Base-by-base conservation (phyloP, 768 basidiomycete genomes). In the Mycena vulgaris region DNA sequence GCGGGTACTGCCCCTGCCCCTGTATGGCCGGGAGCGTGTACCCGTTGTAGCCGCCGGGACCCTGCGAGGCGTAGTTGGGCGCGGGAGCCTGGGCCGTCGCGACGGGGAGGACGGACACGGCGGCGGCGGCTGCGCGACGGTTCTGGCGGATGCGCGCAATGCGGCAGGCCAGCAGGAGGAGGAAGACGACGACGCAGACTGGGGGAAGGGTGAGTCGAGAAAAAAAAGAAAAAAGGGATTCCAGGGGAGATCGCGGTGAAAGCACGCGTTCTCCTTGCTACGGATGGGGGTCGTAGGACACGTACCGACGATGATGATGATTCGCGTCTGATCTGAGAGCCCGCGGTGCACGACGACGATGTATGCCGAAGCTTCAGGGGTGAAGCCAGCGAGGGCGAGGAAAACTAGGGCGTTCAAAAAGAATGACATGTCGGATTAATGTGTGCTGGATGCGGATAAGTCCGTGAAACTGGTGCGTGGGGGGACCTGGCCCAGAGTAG, bases 401-500 rank as follows among this genome's bases (percentile, higher is more conserved):
- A 8, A 28, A 37, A 58, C 27, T 1, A 66, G 47, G 8, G 57
- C 48, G 35, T 49, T 49, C 13, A 30, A 16, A 30, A 49, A 27
- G 57, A 66, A 39, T 2, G 57, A 30, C 65, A 69, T 69, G 71
- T 92, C 90, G 84, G 7, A 39, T 16, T 3, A 39, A 16, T 3
- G 10, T 16, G 39, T 39, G 17, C 17, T 3, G 39, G 14, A 16
- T 16, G 39, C 39, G 39, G 39, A 39, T 39, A 39, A 39, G 39
- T 3, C 17, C 39, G 39, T 39, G 10, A 16, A n/a, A 39, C 39
- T 39, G 3, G 39, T 16, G 39, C 39, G 14, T 16, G 39, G 39
- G 39, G 39, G 39, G 39, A 39, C 39, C 10, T 11, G 9, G 39
- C 39, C 39, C 39, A 16, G 39, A 11, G 39, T 8, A 39, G 39